Base-by-base conservation (phyloP, 257 asterid genomes). In the Echium plantagineum region DNA sequence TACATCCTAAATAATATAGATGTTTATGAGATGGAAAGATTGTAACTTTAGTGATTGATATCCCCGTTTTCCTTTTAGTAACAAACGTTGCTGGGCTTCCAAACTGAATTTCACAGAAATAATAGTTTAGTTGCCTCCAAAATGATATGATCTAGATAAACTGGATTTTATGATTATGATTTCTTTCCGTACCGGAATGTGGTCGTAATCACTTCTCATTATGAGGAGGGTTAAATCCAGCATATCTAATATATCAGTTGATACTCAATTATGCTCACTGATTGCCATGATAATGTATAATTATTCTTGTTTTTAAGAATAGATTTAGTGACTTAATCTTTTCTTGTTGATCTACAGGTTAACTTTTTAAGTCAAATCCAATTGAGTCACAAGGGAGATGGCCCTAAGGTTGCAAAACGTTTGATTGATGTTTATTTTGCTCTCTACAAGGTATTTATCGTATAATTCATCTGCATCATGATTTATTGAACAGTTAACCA, bases 361-460 rank as follows among this genome's bases (percentile, higher is more conserved):
- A 86, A 89, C 66, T 86, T 93, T 65, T 72, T 93, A 73, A 86
- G 74, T 74, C 96, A 93, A 78, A 76, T 93, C 67, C 89, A 87
- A 61, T 75, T 89, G 84, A 76, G 94, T 78, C 86, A 83, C 86
- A 84, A 70, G 71, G 94, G 89, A 63, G 95, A 93, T 80, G 98
- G 97, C 17, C 94, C 94, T 26, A 93, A 77, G 78, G 88, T 86
- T 47, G 98, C 98, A 61, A 93, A 89, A 61, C 89, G 86, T 60
- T 69, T 93, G 82, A 78, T 93, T 65, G 98, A 89, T 76, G 85
- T 89, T 51, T 89, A 89, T 70, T 93, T 93, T 81, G 96, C 94
- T 59, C 83, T 93, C 55, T 93, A 89, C 78, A 93, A 93, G 98
- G 98, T 90, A 76, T 66, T 56, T 22, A 22, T 32, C 16, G 49